phyloP scores from a whole-genome alignment of 192 early-diverging fungal species.

The Dispira simplex region DNA sequence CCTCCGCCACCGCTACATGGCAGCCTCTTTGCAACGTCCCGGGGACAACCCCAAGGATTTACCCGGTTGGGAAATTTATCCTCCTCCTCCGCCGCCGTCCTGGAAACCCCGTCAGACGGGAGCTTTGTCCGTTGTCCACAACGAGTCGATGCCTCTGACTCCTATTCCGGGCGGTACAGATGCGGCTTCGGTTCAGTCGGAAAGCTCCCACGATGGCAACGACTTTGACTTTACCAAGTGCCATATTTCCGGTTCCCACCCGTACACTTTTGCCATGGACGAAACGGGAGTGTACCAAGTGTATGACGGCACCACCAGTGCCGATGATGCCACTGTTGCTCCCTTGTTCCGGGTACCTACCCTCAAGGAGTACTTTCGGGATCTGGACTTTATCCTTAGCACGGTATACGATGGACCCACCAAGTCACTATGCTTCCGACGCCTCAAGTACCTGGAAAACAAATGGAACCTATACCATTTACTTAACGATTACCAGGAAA shows the following conservation, averaged over 20 bases:
- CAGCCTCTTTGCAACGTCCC: constrained; percentile 42
- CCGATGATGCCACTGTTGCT: background rate
- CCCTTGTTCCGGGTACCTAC: constrained; percentile 40
- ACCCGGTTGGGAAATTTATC: constrained; percentile 70
- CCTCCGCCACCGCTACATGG: constrained; percentile 78
- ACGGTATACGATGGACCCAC: constrained; percentile 76
- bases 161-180: background rate
- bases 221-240: constrained; percentile 26
- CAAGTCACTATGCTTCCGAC: constrained; percentile 82
- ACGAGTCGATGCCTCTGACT: background rate
- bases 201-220: constrained; percentile 14
- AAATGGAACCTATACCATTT: constrained; percentile 89
- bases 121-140: background rate
- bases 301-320: constrained; percentile 13
- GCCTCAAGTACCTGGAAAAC: constrained; percentile 77
- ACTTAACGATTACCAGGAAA: constrained; percentile 88
- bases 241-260: constrained; percentile 20
- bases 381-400: constrained; percentile 64
- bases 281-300: constrained; percentile 48
- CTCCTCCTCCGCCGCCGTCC: constrained; percentile 58
- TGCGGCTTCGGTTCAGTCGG: background rate
- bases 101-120: constrained; percentile 28
- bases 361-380: constrained; percentile 72
- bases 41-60: constrained; percentile 75
- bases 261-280: constrained; percentile 30